These are phyloP conservation scores for Penicillium bialowiezense DNA, from an alignment of 495 filamentous ascomycete species.

Conservation along the genomic window DNA sequence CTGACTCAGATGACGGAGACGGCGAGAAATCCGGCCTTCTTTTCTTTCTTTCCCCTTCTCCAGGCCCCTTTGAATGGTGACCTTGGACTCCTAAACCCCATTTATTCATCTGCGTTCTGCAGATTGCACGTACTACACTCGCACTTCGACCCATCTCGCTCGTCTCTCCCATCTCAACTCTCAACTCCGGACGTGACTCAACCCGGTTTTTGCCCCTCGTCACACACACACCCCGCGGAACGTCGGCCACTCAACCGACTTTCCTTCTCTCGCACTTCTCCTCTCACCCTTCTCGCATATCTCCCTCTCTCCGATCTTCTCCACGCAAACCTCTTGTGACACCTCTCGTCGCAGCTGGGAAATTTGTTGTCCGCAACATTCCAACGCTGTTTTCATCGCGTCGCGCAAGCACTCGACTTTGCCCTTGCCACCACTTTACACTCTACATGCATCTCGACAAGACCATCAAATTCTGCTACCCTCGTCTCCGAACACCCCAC, in stretches of 20 bases:
- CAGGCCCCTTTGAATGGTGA: constrained; percentile 1
- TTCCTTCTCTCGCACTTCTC: constrained; percentile 12
- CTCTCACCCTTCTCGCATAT: too few relatives aligned
- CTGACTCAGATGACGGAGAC: constrained; percentile 16
- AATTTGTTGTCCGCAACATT: constrained; percentile 9
- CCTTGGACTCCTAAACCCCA: background rate
- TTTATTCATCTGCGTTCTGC: background rate
- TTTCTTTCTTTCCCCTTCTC: background rate
- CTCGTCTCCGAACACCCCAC: background rate
- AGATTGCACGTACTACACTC: background rate
- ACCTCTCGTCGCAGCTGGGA: background rate
- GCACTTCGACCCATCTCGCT: too few relatives aligned
- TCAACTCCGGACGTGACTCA: constrained; percentile 18
- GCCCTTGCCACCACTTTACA: background rate
- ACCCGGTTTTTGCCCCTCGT: constrained; percentile 14
- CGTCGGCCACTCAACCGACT: constrained; percentile 14
- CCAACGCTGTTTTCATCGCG: constrained; percentile 24
- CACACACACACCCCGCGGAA: constrained; percentile 24
- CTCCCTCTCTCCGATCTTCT: background rate
- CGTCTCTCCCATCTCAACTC: background rate
- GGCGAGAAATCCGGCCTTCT: constrained; percentile 1
- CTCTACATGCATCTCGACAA: constrained; percentile 7
- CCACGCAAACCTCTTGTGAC: background rate
- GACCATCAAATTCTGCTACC: background rate
- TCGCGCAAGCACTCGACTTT: constrained; percentile 13